phyloP scores from a whole-genome alignment of 139 green algal genomes.

The Chlamydomonas incerta region DNA sequence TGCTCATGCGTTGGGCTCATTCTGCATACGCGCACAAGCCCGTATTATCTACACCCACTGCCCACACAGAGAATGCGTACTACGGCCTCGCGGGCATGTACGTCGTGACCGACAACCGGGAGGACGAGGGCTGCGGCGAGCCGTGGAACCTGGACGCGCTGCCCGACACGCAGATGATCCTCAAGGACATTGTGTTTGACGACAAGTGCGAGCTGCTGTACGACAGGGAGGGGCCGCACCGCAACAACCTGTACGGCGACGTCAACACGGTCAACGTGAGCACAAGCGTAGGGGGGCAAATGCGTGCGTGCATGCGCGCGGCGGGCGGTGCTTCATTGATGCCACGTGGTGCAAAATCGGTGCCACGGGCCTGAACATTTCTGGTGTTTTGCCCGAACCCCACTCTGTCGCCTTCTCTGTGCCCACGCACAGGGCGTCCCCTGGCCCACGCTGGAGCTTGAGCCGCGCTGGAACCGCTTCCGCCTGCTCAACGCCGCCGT shows the following conservation, averaged over 20 bases:
- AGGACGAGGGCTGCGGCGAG: conserved; percentile 8
- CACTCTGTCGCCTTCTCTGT: neutral
- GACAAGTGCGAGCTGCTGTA: conserved; percentile 4
- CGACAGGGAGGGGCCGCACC: neutral
- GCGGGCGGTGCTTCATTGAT: too few relatives aligned
- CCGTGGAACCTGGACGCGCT: conserved; percentile 26
- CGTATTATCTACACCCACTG: too few relatives aligned
- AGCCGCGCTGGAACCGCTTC: neutral
- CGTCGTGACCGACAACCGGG: neutral
- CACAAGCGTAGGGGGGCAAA: too few relatives aligned
- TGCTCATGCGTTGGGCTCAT: too few relatives aligned
- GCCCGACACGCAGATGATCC: neutral
- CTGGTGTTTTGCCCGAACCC: too few relatives aligned
- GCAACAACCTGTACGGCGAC: neutral
- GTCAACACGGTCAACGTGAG: conserved; percentile 19
- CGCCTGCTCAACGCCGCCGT: neutral
- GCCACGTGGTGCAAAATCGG: too few relatives aligned
- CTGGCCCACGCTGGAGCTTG: neutral
- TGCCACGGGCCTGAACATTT: too few relatives aligned
- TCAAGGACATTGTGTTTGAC: neutral
- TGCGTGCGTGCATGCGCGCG: too few relatives aligned
- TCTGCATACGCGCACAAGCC: too few relatives aligned
- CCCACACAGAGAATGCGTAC: neutral
- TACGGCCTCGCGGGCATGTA: conserved; percentile 13
- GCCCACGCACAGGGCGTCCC: neutral